Percentiles rank a stretch among this genome's conserved stretches.
Conservation (phyloP, 2,329 filamentous ascomycete species). For the Pseudogymnoascus sp. region DNA sequence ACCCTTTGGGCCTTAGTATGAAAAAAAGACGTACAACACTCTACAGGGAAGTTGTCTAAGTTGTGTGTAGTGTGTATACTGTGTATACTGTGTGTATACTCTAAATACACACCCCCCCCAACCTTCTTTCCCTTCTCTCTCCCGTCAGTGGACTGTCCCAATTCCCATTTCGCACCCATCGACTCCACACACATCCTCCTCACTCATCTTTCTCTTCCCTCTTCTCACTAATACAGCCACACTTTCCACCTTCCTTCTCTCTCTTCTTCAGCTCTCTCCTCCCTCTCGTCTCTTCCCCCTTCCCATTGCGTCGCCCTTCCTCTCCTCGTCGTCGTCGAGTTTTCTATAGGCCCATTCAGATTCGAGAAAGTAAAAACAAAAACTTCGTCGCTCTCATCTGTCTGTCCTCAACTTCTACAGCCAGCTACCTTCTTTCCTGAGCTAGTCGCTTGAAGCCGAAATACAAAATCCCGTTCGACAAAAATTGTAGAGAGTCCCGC, state of each 20-base stretch:
- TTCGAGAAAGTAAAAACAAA: background rate
- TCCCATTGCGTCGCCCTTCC: background rate
- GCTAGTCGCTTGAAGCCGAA: slow-evolving; percentile 5
- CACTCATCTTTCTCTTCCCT: background rate
- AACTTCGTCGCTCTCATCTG: background rate
- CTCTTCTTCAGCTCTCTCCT: background rate
- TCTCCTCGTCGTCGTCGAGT: background rate
- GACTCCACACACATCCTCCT: slow-evolving; percentile 6
- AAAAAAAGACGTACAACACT: background rate
- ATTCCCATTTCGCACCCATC: background rate
- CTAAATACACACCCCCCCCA: background rate
- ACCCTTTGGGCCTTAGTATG: background rate
- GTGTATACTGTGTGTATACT: background rate
- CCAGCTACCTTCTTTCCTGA: background rate
- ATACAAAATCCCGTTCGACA: background rate
- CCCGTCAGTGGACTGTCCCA: background rate
- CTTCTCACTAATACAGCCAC: slow-evolving; percentile 6
- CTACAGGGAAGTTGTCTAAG: background rate
- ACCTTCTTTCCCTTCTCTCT: background rate
- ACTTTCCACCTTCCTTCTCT: background rate
- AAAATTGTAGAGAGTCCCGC: background rate
- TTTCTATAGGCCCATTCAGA: background rate
- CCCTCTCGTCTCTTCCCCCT: background rate
- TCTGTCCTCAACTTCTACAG: background rate
- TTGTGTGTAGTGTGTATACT: background rate